Evolutionary conservation across 805 yeast species (phyloP).

Genomic region (Candida tallmaniae): DNA sequence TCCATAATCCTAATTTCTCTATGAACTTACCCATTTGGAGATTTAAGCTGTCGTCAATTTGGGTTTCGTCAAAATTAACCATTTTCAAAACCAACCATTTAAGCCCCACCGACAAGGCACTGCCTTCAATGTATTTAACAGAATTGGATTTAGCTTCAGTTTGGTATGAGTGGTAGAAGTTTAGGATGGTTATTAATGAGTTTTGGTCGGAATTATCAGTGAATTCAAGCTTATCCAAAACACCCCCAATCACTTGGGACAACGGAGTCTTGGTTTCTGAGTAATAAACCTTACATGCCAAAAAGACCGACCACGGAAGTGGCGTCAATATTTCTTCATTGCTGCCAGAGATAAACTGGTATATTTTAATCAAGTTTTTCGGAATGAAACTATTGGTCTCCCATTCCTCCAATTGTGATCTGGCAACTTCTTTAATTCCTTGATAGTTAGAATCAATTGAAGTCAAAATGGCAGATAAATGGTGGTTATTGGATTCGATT

Average conservation of each 20-base stretch:
- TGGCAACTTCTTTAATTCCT: conserved; percentile 51
- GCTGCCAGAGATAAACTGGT: conserved; percentile 59
- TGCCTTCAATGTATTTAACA: conserved; percentile 1
- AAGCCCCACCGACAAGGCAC: conserved; percentile 30
- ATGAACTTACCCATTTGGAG: conserved; percentile 46
- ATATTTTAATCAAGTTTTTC: conserved; percentile 49
- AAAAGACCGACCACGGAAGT: conserved; percentile 62
- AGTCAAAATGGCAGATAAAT: conserved; percentile 66
- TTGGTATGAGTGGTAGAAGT: conserved; percentile 11
- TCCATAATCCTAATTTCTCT: conserved; percentile 42
- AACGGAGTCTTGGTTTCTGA: conserved; percentile 35
- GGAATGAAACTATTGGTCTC: conserved; percentile 37
- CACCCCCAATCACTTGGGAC: conserved; percentile 10
- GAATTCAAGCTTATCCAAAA: conserved; percentile 12
- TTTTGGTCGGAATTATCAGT: conserved; percentile 4
- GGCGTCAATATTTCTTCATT: conserved; percentile 35
- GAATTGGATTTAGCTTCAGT: conserved; percentile 7
- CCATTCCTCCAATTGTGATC: conserved; percentile 67
- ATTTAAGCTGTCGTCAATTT: conserved; percentile 8
- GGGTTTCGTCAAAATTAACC: conserved; percentile 1
- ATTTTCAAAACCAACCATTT: conserved; percentile 45
- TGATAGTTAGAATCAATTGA: conserved; percentile 68
- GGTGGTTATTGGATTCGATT: conserved; percentile 55
- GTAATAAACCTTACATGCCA: conserved; percentile 60
- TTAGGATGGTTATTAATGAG: conserved; percentile 17